These are phyloP conservation scores for Candida ortonii DNA, from an alignment of 805 yeast species.

Conservation along the genomic window DNA sequence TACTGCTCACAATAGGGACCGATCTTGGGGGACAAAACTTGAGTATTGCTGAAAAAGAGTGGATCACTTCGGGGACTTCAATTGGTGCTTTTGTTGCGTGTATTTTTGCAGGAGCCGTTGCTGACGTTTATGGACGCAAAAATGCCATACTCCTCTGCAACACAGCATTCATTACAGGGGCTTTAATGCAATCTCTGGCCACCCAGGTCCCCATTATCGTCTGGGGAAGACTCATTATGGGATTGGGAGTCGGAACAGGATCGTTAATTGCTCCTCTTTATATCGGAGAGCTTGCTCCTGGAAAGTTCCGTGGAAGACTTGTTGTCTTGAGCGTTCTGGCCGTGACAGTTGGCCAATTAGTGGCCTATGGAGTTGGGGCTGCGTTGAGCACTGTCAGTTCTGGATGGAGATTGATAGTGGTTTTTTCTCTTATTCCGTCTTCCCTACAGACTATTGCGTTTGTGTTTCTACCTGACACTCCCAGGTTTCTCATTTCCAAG, in stretches of 20 bases:
- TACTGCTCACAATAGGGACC: conserved; percentile 49
- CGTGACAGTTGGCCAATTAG: conserved; percentile 55
- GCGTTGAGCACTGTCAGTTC: conserved; percentile 38
- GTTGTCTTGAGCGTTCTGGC: conserved; percentile 52
- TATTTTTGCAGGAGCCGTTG: conserved; percentile 45
- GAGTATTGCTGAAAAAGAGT: conserved; percentile 46
- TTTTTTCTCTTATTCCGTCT: conserved; percentile 51
- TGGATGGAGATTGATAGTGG: conserved; percentile 54
- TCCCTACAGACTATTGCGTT: conserved; percentile 45
- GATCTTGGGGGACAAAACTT: conserved; percentile 41
- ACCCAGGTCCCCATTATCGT: conserved; percentile 48
- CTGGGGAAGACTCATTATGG: conserved; percentile 49
- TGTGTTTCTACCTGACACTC: conserved; percentile 52
- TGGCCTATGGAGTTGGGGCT: conserved; percentile 54
- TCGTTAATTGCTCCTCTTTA: conserved; percentile 53
- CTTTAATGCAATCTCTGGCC: conserved; percentile 45
- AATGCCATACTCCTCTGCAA: conserved; percentile 45
- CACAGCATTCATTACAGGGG: conserved; percentile 46
- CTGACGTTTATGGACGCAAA: conserved; percentile 49
- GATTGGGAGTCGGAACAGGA: conserved; percentile 55
- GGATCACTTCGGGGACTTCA: conserved; percentile 54
- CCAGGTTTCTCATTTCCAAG: conserved; percentile 48
- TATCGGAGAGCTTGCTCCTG: conserved; percentile 53
- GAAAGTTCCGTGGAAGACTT: conserved; percentile 49
- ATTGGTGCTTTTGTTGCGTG: conserved; percentile 54